Percentiles rank a stretch among this genome's conserved stretches.
Evolutionary conservation across 148 eudicot species (phyloP).

Genomic region (Amaranthus hypochondriacus): DNA sequence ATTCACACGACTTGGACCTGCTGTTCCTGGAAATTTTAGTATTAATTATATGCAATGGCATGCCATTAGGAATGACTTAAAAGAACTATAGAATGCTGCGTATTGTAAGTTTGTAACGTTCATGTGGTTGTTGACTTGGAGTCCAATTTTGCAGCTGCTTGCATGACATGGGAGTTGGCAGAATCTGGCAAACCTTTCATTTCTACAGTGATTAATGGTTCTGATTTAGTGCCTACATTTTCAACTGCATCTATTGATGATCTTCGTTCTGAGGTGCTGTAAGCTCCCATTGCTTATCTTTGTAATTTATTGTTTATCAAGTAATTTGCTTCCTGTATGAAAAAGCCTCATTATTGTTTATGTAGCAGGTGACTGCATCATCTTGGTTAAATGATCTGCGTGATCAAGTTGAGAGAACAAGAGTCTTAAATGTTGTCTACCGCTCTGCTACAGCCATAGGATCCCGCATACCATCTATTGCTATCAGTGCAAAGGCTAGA

Average conservation of each 20-base stretch:
- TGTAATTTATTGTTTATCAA: not conserved
- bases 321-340: slow-evolving; percentile 7
- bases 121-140: slow-evolving; percentile 5
- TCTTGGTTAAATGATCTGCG: slow-evolving; percentile 94
- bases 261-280: slow-evolving; percentile 87
- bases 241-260: slow-evolving; percentile 87
- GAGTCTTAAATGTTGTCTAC: slow-evolving; percentile 76
- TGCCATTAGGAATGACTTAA: not conserved
- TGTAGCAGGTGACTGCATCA: slow-evolving; percentile 79
- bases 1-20: too few species aligned
- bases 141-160: slow-evolving; percentile 66
- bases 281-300: slow-evolving; percentile 1
- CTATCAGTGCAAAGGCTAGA: slow-evolving; percentile 75
- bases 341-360: not conserved
- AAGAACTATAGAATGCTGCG: not conserved
- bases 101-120: not conserved
- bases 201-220: slow-evolving; percentile 77
- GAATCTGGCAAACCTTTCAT: slow-evolving; percentile 92
- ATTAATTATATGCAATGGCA: not conserved
- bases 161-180: slow-evolving; percentile 98
- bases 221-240: slow-evolving; percentile 94
- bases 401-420: slow-evolving; percentile 85
- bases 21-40: too few species aligned
- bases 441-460: slow-evolving; percentile 94
- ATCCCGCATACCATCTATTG: slow-evolving; percentile 87